Base-by-base conservation (phyloP, 805 yeast species). In the Yarrowia divulgata region DNA sequence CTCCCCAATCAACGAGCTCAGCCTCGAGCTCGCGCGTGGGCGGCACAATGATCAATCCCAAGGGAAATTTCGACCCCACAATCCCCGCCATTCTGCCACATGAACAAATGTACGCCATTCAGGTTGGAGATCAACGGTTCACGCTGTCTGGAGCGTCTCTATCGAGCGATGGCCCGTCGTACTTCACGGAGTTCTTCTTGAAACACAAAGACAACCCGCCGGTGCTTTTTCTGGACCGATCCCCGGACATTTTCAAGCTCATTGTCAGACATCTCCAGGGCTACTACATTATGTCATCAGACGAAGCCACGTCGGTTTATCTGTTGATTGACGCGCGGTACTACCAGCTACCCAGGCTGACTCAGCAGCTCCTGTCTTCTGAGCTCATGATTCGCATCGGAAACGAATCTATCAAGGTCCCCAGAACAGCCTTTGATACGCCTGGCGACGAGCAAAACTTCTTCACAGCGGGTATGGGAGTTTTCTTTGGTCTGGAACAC, bases 131-230 rank as follows among this genome's bases (percentile, higher is more conserved):
- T 23, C 82, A 81, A 71, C 72, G 85, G 34, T 92, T 88, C 77
- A 80, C 82, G n/a, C 73, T 89, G 18, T 88, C 92, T 74, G 97
- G 97, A 0, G 93, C 95, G 0, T 91, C 97, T 1, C 78, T 93
- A 46, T 89, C 92, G 34, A 90, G 90, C 1, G 97, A 93, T 78
- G 88, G 89, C 3, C 98, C 98, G 0, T 90, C 96, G 5, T 92
- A 90, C 76, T 93, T 93, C 80, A 91, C 97, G 2, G 81, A 84
- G 35, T 91, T 81, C 79, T 93, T 93, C 76, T 52, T 64, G 12
- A 73, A 74, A 6, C 58, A 72, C 60, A 69, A 71, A 13, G 72
- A 69, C 46, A 74, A 79, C 23, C 77, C 78, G 8, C 74, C 76
- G 3, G 71, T 83, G 0, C 76, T 91, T 10, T 87, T 86, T 73